Conservation (phyloP, 441 rosid genomes). For the Theobroma grandiflorum region DNA sequence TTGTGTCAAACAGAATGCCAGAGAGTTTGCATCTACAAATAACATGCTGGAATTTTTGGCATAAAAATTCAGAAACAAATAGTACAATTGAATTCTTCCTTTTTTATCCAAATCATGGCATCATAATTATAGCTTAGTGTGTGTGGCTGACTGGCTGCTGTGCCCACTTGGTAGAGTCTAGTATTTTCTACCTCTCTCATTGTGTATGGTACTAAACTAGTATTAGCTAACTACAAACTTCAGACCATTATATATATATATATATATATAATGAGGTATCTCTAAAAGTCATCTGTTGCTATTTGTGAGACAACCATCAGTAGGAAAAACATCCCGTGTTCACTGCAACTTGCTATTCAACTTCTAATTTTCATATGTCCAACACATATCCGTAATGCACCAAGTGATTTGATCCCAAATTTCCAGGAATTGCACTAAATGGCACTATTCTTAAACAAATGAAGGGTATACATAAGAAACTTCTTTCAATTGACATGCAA, state of each 20-base stretch:
- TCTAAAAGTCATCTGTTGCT: neutral
- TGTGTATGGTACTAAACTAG: neutral
- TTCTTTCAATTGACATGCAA: neutral
- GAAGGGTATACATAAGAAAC: neutral
- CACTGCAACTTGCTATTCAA: neutral
- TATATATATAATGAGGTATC: neutral
- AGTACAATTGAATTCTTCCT: neutral
- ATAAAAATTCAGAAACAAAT: neutral
- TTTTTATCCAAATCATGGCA: neutral
- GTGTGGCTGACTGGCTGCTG: neutral
- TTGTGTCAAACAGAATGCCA: neutral
- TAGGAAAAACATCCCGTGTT: neutral
- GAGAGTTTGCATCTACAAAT: neutral
- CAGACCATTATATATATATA: no score
- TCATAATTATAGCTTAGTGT: neutral
- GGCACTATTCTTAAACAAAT: neutral
- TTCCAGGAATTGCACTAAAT: neutral
- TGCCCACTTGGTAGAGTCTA: neutral
- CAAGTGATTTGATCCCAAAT: neutral
- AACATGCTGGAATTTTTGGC: neutral
- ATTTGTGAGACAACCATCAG: neutral
- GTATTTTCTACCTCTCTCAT: neutral
- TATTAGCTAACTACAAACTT: neutral
- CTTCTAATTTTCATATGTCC: neutral
- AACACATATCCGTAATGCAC: neutral